Percentiles rank a stretch among this genome's conserved stretches.
Conservation (phyloP, 306 rosid species). For the Mimosa pudica region DNA sequence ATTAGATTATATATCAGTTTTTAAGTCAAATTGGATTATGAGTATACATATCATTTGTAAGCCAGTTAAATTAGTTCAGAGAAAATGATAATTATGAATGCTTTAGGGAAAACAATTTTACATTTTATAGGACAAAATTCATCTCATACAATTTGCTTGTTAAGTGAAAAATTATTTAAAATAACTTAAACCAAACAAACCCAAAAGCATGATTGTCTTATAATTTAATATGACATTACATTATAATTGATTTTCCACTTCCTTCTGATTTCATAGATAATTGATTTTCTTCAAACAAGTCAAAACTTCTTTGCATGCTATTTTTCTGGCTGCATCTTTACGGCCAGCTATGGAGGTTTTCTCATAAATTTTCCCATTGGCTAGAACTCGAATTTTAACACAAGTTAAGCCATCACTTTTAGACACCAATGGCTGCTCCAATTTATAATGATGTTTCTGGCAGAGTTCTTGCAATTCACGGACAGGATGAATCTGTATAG, state of each 20-base stretch:
- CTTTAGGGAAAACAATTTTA: too few species aligned
- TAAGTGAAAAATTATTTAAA: too few species aligned
- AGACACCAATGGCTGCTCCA: background rate
- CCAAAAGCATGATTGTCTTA: too few species aligned
- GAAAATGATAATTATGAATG: too few species aligned
- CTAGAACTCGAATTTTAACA: slow-evolving; percentile 52
- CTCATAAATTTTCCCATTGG: slow-evolving; percentile 35
- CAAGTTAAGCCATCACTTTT: background rate
- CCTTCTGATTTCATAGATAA: background rate
- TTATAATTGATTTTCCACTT: background rate
- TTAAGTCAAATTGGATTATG: too few species aligned
- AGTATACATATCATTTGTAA: too few species aligned
- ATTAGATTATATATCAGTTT: too few species aligned
- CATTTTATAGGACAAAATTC: too few species aligned
- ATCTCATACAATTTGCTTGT: too few species aligned
- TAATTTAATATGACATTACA: too few species aligned
- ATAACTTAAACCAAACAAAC: too few species aligned
- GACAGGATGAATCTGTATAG: slow-evolving; percentile 51
- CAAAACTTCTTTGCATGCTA: slow-evolving; percentile 56
- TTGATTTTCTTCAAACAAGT: slow-evolving; percentile 43
- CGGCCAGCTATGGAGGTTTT: slow-evolving; percentile 10
- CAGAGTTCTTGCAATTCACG: slow-evolving; percentile 53
- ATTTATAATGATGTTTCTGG: slow-evolving; percentile 33
- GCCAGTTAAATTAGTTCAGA: too few species aligned
- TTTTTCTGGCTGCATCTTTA: slow-evolving; percentile 30